Conservation (phyloP, 345 rosid genomes). For the Punica granatum region DNA sequence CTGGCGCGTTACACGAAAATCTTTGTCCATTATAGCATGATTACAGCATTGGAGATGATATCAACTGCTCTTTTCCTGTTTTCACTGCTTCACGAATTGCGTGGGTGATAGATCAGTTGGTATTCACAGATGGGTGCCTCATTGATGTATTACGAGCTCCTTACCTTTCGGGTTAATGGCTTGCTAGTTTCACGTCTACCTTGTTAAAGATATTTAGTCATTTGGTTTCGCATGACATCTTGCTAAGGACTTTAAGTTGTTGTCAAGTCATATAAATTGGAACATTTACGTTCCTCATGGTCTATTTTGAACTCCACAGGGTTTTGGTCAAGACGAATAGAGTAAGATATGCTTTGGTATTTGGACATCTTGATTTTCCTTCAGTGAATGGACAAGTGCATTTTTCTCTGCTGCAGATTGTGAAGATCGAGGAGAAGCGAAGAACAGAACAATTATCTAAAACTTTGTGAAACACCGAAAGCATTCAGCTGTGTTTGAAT, state of each 20-base stretch:
- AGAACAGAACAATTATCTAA: background rate
- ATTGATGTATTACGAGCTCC: background rate
- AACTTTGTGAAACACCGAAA: background rate
- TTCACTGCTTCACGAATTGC: background rate
- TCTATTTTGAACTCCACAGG: too few relatives aligned
- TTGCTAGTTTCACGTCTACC: too few relatives aligned
- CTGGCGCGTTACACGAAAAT: too few relatives aligned
- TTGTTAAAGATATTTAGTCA: background rate
- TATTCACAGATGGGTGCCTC: background rate
- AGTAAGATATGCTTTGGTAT: background rate
- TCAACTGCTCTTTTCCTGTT: background rate
- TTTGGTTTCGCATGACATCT: background rate
- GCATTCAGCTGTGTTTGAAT: constrained; percentile 18
- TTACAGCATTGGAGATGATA: background rate
- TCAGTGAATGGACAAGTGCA: background rate
- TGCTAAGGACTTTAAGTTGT: background rate
- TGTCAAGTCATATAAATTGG: background rate
- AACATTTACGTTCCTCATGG: background rate
- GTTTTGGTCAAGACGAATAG: too few relatives aligned
- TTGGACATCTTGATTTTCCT: background rate
- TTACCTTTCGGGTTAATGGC: background rate
- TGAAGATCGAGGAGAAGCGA: background rate
- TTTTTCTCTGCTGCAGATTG: constrained; percentile 14
- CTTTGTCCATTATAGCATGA: too few relatives aligned
- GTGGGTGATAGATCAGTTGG: background rate